Conservation (phyloP, 108 stramenopile species). For the Pseudonitzschia pungens region DNA sequence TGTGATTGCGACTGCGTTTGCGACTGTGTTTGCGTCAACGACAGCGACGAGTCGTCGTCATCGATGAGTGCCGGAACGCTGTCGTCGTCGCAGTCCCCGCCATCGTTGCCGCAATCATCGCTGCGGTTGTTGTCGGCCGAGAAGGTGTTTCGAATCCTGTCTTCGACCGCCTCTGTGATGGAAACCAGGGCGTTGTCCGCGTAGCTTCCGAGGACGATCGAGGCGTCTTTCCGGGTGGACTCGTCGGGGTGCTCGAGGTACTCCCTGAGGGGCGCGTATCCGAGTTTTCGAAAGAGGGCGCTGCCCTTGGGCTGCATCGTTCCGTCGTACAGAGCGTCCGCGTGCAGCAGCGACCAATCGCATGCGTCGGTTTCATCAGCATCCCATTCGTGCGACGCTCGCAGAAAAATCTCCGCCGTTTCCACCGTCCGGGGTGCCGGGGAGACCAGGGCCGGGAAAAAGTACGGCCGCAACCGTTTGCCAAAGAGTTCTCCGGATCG, state of each 20-base stretch:
- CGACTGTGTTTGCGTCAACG: background rate
- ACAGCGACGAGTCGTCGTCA: background rate
- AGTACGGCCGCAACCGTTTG: conserved; percentile 32
- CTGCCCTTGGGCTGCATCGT: conserved; percentile 51
- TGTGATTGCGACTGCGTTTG: too few species aligned
- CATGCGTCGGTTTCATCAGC: conserved; percentile 9
- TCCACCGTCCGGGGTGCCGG: conserved; percentile 52
- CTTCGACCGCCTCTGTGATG: conserved; percentile 22
- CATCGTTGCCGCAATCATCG: too few species aligned
- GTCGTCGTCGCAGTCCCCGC: too few species aligned
- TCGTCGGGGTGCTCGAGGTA: conserved; percentile 39
- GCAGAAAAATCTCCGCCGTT: conserved; percentile 47
- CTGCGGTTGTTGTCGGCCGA: too few species aligned
- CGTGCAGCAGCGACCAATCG: background rate
- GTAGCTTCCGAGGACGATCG: conserved; percentile 41
- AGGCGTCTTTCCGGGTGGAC: conserved; percentile 26
- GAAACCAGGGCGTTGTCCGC: conserved; percentile 23
- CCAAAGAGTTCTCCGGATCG: conserved; percentile 48
- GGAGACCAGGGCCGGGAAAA: conserved; percentile 32
- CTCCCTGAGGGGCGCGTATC: conserved; percentile 48
- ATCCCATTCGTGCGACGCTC: background rate
- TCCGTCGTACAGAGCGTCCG: conserved; percentile 43
- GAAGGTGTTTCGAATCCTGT: too few species aligned
- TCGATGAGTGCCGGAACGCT: background rate
- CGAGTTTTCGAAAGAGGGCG: conserved; percentile 41